Conservation (phyloP, 176 grass and related monocot genomes). For the Cymbopogon citratus region DNA sequence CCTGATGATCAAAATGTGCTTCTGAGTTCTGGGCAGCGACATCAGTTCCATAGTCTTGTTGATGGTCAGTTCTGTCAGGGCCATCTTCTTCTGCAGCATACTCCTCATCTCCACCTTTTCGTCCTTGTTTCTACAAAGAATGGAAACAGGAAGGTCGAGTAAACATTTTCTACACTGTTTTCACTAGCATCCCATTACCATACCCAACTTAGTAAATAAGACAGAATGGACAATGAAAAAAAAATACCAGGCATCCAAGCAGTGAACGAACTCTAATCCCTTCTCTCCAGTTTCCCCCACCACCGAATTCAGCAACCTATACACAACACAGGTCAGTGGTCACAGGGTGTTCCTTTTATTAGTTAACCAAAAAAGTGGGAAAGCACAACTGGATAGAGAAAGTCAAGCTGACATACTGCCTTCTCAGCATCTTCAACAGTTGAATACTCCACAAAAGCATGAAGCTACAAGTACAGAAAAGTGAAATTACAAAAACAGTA, state of each 20-base stretch:
- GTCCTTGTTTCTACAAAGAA: constrained; percentile 37
- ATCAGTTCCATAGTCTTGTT: constrained; percentile 38
- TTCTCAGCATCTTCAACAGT: constrained; percentile 87
- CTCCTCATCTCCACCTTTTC: constrained; percentile 40
- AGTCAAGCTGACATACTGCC: constrained; percentile 56
- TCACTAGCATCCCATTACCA: background rate
- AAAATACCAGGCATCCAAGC: constrained; percentile 68
- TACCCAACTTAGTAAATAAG: background rate
- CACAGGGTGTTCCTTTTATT: background rate
- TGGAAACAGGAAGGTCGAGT: background rate
- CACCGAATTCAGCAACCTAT: constrained; percentile 76
- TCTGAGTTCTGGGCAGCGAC: background rate
- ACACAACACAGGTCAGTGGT: background rate
- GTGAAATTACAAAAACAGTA: background rate
- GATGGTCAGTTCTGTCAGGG: constrained; percentile 16
- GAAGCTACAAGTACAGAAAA: constrained; percentile 51
- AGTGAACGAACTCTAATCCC: constrained; percentile 73
- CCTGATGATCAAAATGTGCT: constrained; percentile 32
- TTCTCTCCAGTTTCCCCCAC: constrained; percentile 84
- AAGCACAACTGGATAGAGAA: background rate
- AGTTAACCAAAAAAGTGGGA: background rate
- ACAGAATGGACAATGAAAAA: background rate
- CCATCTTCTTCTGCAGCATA: constrained; percentile 35
- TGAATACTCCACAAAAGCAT: constrained; percentile 94
- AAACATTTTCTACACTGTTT: background rate